These are phyloP conservation scores for Ogataea degrootiae DNA, from an alignment of 805 yeast genomes.

Conservation along the genomic window DNA sequence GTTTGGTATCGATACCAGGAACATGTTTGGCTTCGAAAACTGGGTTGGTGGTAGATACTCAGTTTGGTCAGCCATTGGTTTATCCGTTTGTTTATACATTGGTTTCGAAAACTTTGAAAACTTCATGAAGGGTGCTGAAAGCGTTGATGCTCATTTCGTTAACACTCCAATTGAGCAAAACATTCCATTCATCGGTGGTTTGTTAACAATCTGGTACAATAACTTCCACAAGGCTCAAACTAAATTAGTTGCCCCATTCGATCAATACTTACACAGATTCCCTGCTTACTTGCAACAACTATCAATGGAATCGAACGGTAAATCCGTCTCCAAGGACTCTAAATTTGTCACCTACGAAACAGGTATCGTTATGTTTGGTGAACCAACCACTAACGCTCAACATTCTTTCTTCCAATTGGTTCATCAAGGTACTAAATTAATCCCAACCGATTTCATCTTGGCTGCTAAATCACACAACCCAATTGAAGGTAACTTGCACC, in stretches of 20 bases:
- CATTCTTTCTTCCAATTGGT: conserved; percentile 99
- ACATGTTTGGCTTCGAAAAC: conserved; percentile 97
- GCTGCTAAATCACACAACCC: conserved; percentile 99
- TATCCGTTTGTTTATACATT: conserved; percentile 89
- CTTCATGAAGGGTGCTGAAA: conserved; percentile 96
- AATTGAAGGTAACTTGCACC: conserved; percentile 88
- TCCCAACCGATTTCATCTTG: conserved; percentile 93
- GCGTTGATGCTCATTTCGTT: conserved; percentile 87
- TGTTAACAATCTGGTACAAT: conserved; percentile 96
- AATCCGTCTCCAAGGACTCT: conserved; percentile 90
- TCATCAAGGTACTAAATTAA: conserved; percentile 97
- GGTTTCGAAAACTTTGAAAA: conserved; percentile 92
- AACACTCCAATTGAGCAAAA: conserved; percentile 83
- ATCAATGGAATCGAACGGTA: conserved; percentile 99
- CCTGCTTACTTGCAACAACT: conserved; percentile 98
- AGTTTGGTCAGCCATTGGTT: conserved; percentile 99
- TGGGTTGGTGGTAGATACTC: conserved; percentile 99
- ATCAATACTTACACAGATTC: conserved; percentile 98
- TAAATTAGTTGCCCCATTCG: conserved; percentile 97
- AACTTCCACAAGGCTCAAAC: conserved; percentile 98
- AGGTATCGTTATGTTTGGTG: conserved; percentile 94
- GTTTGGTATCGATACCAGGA: conserved; percentile 95
- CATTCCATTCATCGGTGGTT: conserved; percentile 91
- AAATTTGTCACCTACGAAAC: conserved; percentile 91
- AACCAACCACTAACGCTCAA: conserved; percentile 98